Evolutionary conservation across 495 filamentous ascomycete genomes (phyloP).

Genomic region (Lasiosphaeria miniovina): DNA sequence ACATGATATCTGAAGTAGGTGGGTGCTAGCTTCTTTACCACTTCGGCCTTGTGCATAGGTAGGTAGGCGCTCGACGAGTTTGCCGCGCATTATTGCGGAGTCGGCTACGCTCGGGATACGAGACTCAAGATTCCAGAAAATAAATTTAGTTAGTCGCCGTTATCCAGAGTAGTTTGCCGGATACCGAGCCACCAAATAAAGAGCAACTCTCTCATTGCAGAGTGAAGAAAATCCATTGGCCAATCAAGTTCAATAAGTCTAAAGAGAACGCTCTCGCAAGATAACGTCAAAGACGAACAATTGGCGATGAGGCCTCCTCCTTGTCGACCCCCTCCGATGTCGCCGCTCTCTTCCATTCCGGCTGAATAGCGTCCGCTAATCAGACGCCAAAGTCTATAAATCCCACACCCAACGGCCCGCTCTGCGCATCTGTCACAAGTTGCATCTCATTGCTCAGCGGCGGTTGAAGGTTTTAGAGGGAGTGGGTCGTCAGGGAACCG

Average conservation of each 20-base stretch:
- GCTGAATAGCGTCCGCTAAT: conserved; percentile 8
- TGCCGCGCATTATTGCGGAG: too few relatives aligned
- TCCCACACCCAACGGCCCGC: neutral
- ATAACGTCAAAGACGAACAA: neutral
- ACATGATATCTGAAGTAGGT: too few relatives aligned
- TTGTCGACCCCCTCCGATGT: neutral
- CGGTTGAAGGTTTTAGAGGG: neutral
- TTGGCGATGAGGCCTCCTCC: neutral
- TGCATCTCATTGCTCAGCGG: conserved; percentile 2
- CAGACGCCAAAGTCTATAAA: conserved; percentile 28
- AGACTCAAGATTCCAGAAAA: neutral
- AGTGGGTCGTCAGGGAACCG: conserved; percentile 43
- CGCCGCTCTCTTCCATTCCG: conserved; percentile 1
- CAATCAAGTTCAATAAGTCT: too few relatives aligned
- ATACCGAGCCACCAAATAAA: too few relatives aligned
- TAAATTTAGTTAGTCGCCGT: neutral
- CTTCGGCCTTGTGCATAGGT: too few relatives aligned
- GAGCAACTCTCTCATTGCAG: too few relatives aligned
- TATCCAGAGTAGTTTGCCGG: too few relatives aligned
- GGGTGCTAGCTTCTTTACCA: too few relatives aligned
- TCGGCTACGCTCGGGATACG: too few relatives aligned
- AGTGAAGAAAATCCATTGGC: too few relatives aligned
- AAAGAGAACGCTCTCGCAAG: too few relatives aligned
- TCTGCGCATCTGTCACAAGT: neutral
- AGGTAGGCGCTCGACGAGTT: too few relatives aligned